These are phyloP conservation scores for Clathrospora elynae DNA, from an alignment of 2,329 filamentous ascomycete genomes.

Conservation along the genomic window DNA sequence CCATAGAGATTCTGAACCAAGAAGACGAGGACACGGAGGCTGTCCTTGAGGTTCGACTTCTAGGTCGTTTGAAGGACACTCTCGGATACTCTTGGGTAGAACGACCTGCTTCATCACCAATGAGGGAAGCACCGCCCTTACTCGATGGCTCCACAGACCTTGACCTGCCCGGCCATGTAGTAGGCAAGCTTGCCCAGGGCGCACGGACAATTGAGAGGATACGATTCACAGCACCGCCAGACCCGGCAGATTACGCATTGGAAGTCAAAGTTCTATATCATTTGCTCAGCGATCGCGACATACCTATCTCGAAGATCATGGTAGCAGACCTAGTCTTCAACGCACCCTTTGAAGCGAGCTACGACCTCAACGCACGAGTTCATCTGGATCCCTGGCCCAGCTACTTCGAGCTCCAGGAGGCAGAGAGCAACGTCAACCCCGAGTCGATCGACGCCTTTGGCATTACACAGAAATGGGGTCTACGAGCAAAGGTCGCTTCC, in stretches of 20 bases:
- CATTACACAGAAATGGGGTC: conserved; percentile 78
- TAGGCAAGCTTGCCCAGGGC: conserved; percentile 44
- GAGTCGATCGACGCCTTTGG: conserved; percentile 59
- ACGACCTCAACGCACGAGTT: conserved; percentile 80
- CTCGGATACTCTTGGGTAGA: conserved; percentile 56
- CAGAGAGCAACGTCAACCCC: conserved; percentile 37
- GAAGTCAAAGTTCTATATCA: conserved; percentile 77
- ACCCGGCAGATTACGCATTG: conserved; percentile 66
- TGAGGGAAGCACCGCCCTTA: conserved; percentile 37
- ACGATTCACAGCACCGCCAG: conserved; percentile 49
- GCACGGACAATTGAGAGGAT: conserved; percentile 43
- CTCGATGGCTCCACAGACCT: conserved; percentile 31
- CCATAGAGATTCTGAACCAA: conserved; percentile 75
- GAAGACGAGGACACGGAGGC: conserved; percentile 80
- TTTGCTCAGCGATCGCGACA: conserved; percentile 77
- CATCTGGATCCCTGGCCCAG: conserved; percentile 84
- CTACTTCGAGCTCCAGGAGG: conserved; percentile 71
- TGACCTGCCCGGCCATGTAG: conserved; percentile 45
- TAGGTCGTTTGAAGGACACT: conserved; percentile 60
- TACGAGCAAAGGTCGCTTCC: conserved; percentile 73
- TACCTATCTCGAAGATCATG: conserved; percentile 75
- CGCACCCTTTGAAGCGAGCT: conserved; percentile 88
- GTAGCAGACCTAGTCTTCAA: conserved; percentile 73
- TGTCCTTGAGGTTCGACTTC: conserved; percentile 70
- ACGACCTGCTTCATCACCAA: conserved; percentile 39